These are phyloP conservation scores for Neoascochyta sp. DNA, from an alignment of 2,329 filamentous ascomycete genomes.

Conservation along the genomic window DNA sequence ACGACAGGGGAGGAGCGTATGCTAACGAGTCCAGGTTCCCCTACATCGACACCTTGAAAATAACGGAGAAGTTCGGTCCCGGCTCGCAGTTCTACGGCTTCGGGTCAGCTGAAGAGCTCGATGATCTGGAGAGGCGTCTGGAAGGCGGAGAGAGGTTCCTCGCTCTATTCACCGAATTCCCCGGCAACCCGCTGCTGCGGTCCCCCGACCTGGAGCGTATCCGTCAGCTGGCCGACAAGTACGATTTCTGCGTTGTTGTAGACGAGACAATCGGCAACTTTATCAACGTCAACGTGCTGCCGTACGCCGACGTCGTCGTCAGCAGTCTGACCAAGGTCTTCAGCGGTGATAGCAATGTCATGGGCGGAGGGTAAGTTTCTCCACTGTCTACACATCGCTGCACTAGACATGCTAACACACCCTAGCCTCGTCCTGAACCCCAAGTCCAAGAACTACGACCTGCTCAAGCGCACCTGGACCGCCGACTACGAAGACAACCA, in stretches of 20 bases:
- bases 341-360: slow-evolving; percentile 95
- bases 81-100: slow-evolving; percentile 86
- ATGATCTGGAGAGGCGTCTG: slow-evolving; percentile 74
- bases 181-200: slow-evolving; percentile 82
- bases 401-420: slow-evolving; percentile 8
- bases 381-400: not conserved
- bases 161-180: slow-evolving; percentile 90
- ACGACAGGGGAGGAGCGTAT: too few species aligned
- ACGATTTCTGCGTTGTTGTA: slow-evolving; percentile 84
- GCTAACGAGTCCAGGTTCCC: slow-evolving; percentile 58
- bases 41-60: slow-evolving; percentile 94
- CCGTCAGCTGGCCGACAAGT: slow-evolving; percentile 70
- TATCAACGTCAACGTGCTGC: slow-evolving; percentile 89
- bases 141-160: slow-evolving; percentile 71
- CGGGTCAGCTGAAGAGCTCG: slow-evolving; percentile 71
- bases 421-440: slow-evolving; percentile 59
- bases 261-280: slow-evolving; percentile 98
- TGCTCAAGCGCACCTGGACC: slow-evolving; percentile 64
- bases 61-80: slow-evolving; percentile 88
- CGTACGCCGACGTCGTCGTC: slow-evolving; percentile 84
- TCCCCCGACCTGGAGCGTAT: slow-evolving; percentile 85
- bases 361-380: slow-evolving; percentile 70
- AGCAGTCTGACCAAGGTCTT: slow-evolving; percentile 97
- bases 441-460: slow-evolving; percentile 64
- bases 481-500: slow-evolving; percentile 79